Conservation (phyloP, 2,329 filamentous ascomycete species). For the Nemania bipapillata region DNA sequence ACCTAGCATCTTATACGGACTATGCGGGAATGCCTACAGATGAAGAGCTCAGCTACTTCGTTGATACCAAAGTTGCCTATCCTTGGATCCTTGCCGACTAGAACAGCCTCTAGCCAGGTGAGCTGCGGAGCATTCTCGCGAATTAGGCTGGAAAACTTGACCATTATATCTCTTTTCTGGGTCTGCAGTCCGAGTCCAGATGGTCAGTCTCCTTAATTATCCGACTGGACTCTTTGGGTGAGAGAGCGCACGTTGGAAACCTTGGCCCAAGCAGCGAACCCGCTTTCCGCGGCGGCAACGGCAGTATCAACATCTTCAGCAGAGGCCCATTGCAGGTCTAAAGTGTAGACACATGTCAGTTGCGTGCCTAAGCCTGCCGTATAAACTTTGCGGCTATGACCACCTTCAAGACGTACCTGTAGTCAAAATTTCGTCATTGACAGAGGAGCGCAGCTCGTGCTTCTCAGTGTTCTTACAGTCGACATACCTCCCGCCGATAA, state of each 20-base stretch:
- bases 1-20: neutral
- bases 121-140: slow-evolving; percentile 29
- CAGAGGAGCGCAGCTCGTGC: slow-evolving; percentile 32
- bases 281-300: slow-evolving; percentile 42
- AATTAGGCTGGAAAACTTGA: slow-evolving; percentile 32
- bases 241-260: slow-evolving; percentile 39
- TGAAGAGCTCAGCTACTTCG: slow-evolving; percentile 32
- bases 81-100: slow-evolving; percentile 33
- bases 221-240: slow-evolving; percentile 15
- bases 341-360: slow-evolving; percentile 6
- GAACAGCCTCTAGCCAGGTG: slow-evolving; percentile 34
- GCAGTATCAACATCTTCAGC: slow-evolving; percentile 44
- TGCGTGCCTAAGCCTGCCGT: neutral
- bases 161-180: slow-evolving; percentile 35
- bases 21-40: slow-evolving; percentile 18
- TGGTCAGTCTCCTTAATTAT: slow-evolving; percentile 29
- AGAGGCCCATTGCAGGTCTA: slow-evolving; percentile 40
- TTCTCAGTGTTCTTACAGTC: slow-evolving; percentile 27
- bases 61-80: slow-evolving; percentile 30
- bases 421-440: slow-evolving; percentile 37
- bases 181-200: slow-evolving; percentile 8
- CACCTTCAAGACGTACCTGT: slow-evolving; percentile 20
- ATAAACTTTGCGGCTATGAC: neutral
- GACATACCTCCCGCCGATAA: slow-evolving; percentile 35
- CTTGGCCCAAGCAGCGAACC: slow-evolving; percentile 44